A percentile compares a stretch with the other conserved stretches of the same genome.
Conservation (phyloP, 2,329 filamentous ascomycete species). For the Ramularia collo-cygni region DNA sequence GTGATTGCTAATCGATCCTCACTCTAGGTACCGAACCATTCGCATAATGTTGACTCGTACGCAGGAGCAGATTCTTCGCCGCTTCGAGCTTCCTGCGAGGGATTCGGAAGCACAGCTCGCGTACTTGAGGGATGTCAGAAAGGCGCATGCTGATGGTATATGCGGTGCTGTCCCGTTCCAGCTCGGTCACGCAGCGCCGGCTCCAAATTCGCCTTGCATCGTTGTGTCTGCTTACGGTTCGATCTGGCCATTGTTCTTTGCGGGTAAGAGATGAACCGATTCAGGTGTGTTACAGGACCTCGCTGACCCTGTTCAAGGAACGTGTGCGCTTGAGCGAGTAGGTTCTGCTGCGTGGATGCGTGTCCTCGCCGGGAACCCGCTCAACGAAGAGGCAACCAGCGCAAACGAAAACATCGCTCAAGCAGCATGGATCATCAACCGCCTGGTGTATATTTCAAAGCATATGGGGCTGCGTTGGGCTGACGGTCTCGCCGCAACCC, state of each 20-base stretch:
- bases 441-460: conserved; percentile 25
- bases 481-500: conserved; percentile 24
- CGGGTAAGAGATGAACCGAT: conserved; percentile 9
- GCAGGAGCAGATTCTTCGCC: conserved; percentile 22
- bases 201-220: conserved; percentile 19
- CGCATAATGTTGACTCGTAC: conserved; percentile 27
- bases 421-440: conserved; percentile 26
- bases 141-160: conserved; percentile 28
- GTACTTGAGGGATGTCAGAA: conserved; percentile 23
- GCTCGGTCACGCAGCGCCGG: conserved; percentile 24
- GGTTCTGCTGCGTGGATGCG: conserved; percentile 11
- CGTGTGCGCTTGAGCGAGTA: conserved; percentile 26
- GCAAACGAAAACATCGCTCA: conserved; percentile 22
- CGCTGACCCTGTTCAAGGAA: conserved; percentile 4
- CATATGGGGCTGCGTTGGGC: conserved; percentile 26
- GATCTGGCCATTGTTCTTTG: conserved; percentile 31
- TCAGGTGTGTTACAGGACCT: not conserved
- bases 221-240: conserved; percentile 25
- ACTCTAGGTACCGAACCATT: conserved; percentile 22
- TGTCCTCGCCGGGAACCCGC: conserved; percentile 6
- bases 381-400: conserved; percentile 6
- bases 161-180: conserved; percentile 22
- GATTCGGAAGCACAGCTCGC: conserved; percentile 15
- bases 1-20: too few species aligned
- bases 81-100: conserved; percentile 12